These are phyloP conservation scores for Acacia pycnantha DNA, from an alignment of 331 rosid genomes.

Conservation along the genomic window DNA sequence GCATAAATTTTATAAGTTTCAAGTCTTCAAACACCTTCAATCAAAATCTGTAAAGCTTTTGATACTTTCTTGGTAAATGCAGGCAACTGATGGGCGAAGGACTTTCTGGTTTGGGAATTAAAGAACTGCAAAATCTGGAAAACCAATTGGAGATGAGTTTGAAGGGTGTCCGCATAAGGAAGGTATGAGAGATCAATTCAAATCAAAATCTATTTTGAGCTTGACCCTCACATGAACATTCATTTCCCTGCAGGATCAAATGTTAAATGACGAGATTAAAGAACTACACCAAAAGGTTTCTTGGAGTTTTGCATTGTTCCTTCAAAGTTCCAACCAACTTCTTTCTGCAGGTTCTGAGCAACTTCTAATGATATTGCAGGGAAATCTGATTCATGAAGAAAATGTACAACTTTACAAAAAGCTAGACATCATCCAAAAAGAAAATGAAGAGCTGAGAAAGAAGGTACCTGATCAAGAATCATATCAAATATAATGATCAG, in stretches of 20 bases:
- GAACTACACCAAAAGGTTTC: slow-evolving; percentile 73
- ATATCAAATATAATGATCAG: not conserved
- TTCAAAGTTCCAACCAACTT: slow-evolving; percentile 1
- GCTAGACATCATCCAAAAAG: slow-evolving; percentile 52
- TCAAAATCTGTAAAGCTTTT: not conserved
- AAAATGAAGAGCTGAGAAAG: slow-evolving; percentile 54
- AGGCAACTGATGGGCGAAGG: slow-evolving; percentile 87
- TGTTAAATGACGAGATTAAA: slow-evolving; percentile 65
- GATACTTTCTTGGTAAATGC: slow-evolving; percentile 21
- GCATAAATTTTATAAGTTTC: not conserved
- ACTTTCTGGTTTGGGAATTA: slow-evolving; percentile 65
- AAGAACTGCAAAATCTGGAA: slow-evolving; percentile 79
- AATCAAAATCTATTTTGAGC: slow-evolving; percentile 1
- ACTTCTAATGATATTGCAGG: slow-evolving; percentile 45
- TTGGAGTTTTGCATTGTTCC: slow-evolving; percentile 19
- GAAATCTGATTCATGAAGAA: slow-evolving; percentile 58
- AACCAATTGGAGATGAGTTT: slow-evolving; percentile 75
- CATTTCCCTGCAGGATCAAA: slow-evolving; percentile 62
- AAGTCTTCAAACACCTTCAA: not conserved
- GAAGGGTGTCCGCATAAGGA: slow-evolving; percentile 70
- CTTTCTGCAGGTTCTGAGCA: slow-evolving; percentile 1
- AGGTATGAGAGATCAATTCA: slow-evolving; percentile 44
- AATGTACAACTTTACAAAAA: slow-evolving; percentile 60
- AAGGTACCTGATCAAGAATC: slow-evolving; percentile 50
- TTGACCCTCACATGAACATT: slow-evolving; percentile 10